Evolutionary conservation across 2,329 filamentous ascomycete species (phyloP).

Genomic region (Colletotrichum spaethianum): DNA sequence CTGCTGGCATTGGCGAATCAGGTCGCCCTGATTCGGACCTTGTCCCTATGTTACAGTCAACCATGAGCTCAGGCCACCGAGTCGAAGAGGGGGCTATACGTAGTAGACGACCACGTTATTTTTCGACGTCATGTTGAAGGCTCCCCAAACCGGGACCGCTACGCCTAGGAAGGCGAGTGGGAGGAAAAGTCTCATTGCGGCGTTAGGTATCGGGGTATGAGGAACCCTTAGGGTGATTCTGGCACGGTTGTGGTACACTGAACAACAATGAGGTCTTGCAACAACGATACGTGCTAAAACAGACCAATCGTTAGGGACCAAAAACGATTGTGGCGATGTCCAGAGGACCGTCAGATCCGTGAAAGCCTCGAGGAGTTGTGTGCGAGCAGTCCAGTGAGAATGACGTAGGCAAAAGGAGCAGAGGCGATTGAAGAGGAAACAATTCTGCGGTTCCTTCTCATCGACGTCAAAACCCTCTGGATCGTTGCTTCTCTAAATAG

Average conservation of each 20-base stretch:
- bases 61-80: neutral
- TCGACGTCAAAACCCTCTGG: neutral
- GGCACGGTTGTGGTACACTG: neutral
- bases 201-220: neutral
- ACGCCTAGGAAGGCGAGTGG: slow-evolving; percentile 8
- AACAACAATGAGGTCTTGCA: neutral
- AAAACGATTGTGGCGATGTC: neutral
- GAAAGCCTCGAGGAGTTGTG: neutral
- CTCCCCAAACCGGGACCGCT: slow-evolving; percentile 6
- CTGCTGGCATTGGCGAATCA: slow-evolving; percentile 56
- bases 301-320: accelerated
- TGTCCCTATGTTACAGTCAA: slow-evolving; percentile 51
- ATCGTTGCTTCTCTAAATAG: slow-evolving; percentile 24
- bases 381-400: neutral
- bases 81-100: slow-evolving; percentile 45
- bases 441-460: neutral
- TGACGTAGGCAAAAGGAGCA: neutral
- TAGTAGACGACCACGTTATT: slow-evolving; percentile 60
- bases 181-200: neutral
- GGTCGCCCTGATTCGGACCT: slow-evolving; percentile 54
- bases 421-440: neutral
- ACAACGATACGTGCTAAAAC: too few relatives aligned
- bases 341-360: neutral
- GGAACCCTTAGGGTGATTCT: neutral
- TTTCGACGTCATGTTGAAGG: slow-evolving; percentile 51